Percentiles rank a stretch among this genome's conserved stretches.
phyloP scores from a whole-genome alignment of 108 stramenopile species.

The Fragilaria radians region DNA sequence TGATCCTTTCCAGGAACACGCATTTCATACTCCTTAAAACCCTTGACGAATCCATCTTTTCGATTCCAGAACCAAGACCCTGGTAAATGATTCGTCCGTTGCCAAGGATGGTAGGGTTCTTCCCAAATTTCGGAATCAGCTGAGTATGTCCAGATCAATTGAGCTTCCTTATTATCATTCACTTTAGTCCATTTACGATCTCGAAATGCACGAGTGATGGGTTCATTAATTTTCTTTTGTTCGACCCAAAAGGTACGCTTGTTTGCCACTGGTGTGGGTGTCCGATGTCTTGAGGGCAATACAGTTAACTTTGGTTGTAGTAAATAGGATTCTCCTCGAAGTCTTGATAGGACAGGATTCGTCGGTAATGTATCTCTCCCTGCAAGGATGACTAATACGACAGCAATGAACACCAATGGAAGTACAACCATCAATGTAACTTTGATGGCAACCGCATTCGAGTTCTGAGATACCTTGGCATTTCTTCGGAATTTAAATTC shows the following conservation, averaged over 20 bases:
- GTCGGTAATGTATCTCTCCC: too few relatives aligned
- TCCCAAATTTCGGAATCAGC: slow-evolving; percentile 3
- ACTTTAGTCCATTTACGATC: slow-evolving; percentile 1
- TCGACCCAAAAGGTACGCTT: slow-evolving; percentile 9
- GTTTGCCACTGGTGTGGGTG: neutral
- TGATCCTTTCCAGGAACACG: neutral
- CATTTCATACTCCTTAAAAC: slow-evolving; percentile 7
- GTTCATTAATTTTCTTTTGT: slow-evolving; percentile 6
- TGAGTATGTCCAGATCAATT: slow-evolving; percentile 9
- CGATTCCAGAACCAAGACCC: slow-evolving; percentile 1
- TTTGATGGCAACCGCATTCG: too few relatives aligned
- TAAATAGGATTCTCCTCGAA: too few relatives aligned
- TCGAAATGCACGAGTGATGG: slow-evolving; percentile 10
- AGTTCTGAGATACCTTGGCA: too few relatives aligned
- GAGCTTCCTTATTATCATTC: slow-evolving; percentile 9
- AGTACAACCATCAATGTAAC: too few relatives aligned
- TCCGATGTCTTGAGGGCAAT: too few relatives aligned
- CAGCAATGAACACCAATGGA: too few relatives aligned
- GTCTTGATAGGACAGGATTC: too few relatives aligned
- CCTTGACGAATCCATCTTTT: slow-evolving; percentile 10
- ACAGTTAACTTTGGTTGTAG: too few relatives aligned
- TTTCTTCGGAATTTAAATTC: too few relatives aligned
- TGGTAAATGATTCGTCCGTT: slow-evolving; percentile 12
- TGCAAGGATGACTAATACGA: too few relatives aligned
- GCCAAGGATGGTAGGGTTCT: slow-evolving; percentile 9